These are phyloP conservation scores for Alternaria longipes DNA, from an alignment of 2,329 filamentous ascomycete genomes.

Conservation along the genomic window DNA sequence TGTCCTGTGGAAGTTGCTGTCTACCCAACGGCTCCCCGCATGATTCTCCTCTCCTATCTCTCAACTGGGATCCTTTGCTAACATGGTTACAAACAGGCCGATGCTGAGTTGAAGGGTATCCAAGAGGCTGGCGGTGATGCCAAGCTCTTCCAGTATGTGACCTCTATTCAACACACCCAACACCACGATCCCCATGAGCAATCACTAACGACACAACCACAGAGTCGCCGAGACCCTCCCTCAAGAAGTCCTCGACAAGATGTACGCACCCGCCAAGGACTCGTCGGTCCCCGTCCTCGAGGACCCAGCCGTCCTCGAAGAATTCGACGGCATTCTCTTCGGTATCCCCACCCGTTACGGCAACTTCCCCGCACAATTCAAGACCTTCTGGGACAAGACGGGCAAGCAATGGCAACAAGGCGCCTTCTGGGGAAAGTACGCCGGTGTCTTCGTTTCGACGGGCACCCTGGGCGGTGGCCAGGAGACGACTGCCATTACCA, in stretches of 20 bases:
- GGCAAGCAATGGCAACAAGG: conserved; percentile 84
- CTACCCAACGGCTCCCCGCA: conserved; percentile 1
- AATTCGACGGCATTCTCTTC: conserved; percentile 89
- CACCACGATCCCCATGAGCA: not conserved
- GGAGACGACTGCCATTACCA: conserved; percentile 82
- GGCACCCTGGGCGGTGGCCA: conserved; percentile 85
- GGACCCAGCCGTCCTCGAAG: conserved; percentile 68
- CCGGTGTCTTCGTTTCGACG: conserved; percentile 90
- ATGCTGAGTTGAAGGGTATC: conserved; percentile 90
- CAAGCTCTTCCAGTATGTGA: conserved; percentile 79
- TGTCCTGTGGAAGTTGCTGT: not conserved
- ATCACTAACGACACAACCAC: conserved; percentile 5
- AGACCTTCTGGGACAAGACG: conserved; percentile 89
- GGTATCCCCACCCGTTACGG: conserved; percentile 96
- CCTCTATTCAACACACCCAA: not conserved
- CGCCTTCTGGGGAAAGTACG: conserved; percentile 85
- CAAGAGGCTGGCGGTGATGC: conserved; percentile 83
- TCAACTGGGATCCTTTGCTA: conserved; percentile 10
- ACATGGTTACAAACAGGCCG: conserved; percentile 66
- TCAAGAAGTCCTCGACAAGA: conserved; percentile 83
- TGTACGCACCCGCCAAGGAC: conserved; percentile 85
- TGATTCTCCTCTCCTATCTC: not conserved
- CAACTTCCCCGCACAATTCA: conserved; percentile 97
- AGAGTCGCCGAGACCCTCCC: conserved; percentile 87
- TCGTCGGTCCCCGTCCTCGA: conserved; percentile 70